Conservation (phyloP, 2,329 filamentous ascomycete species). For the Acrodontium crateriforme region DNA sequence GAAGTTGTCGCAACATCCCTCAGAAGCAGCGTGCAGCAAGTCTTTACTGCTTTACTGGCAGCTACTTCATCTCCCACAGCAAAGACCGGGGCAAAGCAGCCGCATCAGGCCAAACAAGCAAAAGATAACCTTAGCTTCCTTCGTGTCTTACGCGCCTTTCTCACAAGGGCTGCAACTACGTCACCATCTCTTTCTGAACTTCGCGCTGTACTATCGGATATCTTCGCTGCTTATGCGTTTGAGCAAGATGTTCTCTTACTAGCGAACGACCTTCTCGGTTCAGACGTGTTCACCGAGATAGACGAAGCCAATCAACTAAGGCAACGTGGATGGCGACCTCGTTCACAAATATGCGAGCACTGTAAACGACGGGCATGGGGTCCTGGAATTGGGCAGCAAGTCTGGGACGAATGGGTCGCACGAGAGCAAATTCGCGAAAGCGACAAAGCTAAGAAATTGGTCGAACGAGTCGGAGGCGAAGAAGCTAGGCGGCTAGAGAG, state of each 20-base stretch:
- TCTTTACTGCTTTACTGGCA: constrained; percentile 73
- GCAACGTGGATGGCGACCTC: constrained; percentile 77
- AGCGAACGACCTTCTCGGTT: constrained; percentile 74
- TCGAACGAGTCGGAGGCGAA: constrained; percentile 22
- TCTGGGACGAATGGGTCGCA: constrained; percentile 74
- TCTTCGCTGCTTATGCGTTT: constrained; percentile 91
- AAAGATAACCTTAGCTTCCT: constrained; percentile 59
- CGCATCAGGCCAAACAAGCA: constrained; percentile 14
- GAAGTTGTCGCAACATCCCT: too few species aligned
- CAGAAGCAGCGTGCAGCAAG: constrained; percentile 71
- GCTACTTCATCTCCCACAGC: constrained; percentile 45
- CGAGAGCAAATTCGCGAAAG: constrained; percentile 33
- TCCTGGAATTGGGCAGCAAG: constrained; percentile 59
- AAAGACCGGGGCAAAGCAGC: constrained; percentile 6
- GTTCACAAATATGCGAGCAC: constrained; percentile 74
- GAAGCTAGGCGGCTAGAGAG: constrained; percentile 28
- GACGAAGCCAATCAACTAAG: constrained; percentile 58
- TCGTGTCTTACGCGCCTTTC: constrained; percentile 75
- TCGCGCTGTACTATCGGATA: constrained; percentile 68
- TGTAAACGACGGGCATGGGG: constrained; percentile 81
- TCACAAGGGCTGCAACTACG: constrained; percentile 64
- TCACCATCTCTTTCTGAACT: constrained; percentile 82
- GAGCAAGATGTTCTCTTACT: constrained; percentile 79
- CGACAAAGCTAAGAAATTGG: constrained; percentile 27
- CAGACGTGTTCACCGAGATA: constrained; percentile 77